Evolutionary conservation across 2,329 filamentous ascomycete species (phyloP).

Genomic region (Colletotrichum chlorophyti): DNA sequence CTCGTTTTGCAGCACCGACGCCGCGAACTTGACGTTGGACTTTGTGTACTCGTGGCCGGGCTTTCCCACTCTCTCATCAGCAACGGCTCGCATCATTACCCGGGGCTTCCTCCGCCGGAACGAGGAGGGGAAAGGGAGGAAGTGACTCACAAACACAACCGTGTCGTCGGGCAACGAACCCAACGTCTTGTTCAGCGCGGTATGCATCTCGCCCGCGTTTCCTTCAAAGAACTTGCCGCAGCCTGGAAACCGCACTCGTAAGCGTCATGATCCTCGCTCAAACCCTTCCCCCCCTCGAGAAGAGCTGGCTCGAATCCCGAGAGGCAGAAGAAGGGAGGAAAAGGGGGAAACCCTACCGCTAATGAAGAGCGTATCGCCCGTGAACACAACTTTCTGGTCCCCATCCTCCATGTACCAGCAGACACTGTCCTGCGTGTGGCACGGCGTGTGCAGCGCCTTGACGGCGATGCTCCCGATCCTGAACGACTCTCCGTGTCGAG

Average conservation of each 20-base stretch:
- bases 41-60: conserved; percentile 99
- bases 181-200: conserved; percentile 85
- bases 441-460: conserved; percentile 91
- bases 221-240: conserved; percentile 98
- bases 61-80: conserved; percentile 47
- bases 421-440: conserved; percentile 98
- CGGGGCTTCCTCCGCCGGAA: too few species aligned
- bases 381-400: conserved; percentile 81
- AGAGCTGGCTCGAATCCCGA: too few species aligned
- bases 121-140: background rate
- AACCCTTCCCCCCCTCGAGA: background rate
- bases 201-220: conserved; percentile 88
- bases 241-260: conserved; percentile 53
- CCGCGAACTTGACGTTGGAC: conserved; percentile 87
- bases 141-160: conserved; percentile 76
- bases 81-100: too few species aligned
- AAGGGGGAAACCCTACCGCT: conserved; percentile 63
- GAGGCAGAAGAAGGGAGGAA: background rate
- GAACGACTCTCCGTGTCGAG: conserved; percentile 78
- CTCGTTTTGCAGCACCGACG: conserved; percentile 76
- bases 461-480: conserved; percentile 84
- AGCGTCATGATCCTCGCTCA: too few species aligned
- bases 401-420: conserved; percentile 92
- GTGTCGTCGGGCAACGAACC: conserved; percentile 86
- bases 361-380: conserved; percentile 95